Base-by-base conservation (phyloP, 192 early-diverging fungal genomes). In the Spizellomyces sp. region DNA sequence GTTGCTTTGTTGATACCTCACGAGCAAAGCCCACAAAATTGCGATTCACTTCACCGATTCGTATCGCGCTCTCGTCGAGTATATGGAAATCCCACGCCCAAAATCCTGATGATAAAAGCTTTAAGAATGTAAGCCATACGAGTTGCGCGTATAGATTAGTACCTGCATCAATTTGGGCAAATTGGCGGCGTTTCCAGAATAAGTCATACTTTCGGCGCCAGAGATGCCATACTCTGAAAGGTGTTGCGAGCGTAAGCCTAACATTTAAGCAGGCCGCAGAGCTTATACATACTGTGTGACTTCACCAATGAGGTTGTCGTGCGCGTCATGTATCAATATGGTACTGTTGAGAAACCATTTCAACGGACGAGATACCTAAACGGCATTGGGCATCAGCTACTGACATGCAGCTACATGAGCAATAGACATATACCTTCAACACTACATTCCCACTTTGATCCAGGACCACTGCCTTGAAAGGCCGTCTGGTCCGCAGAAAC, bases 11-110 rank as follows among this genome's bases (percentile, higher is more conserved):
- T 6, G 41, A 6, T 69, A 76, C 69, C 72, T 83, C 92, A 54
- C 87, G 81, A 6, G 87, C 90, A 82, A 95, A 92, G 8, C 93
- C 93, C 7, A 83, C 81, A 88, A 95, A 95, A 72, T 91, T 90
- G 22, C 92, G 76, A 67, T 86, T 91, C 12, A 96, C 86, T 45
- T 81, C 86, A 15, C 80, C 89, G 1, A 92, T 61, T 5, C 70
- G 22, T 5, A 76, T 70, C 7, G 85, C 85, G 27, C 81, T 65
- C 60, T 86, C 85, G 50, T 88, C 83, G 9, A 77, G 71, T 59
- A 94, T 76, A 21, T 84, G 73, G 85, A 96, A 96, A 64, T 95
- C 88, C 89, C 93, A 92, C 3, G 90, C 85, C 27, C 90, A 76
- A 68, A 94, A 89, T 1, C 80, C 85, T 0, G 86, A 45, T 21